Base-by-base conservation (phyloP, 2,329 filamentous ascomycete genomes). In the Colletotrichum limetticola region DNA sequence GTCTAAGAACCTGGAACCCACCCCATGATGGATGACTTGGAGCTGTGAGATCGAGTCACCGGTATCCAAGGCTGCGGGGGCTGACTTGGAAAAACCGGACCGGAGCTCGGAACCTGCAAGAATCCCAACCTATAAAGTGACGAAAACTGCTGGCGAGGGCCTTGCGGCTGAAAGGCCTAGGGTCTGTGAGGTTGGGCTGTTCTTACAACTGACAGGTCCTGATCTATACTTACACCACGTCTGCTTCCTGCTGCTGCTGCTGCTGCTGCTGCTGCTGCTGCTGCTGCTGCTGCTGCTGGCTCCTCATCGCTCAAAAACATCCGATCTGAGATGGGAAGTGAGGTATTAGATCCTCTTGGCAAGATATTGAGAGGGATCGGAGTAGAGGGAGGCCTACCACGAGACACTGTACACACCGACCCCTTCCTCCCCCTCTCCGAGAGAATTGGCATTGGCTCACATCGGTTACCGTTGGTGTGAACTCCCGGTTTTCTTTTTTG, bases 301-400 rank as follows among this genome's bases (percentile, higher is more conserved):
- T 22, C 28, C 64, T 69, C 59, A 57, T 72, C 57, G 60, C 46
- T 65, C 66, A 65, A 30, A 24, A 26, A 63, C 66, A 32, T 32
- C 56, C 35, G 46, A 52, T 65, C 32, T 53, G 9, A 35, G 26
- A 61, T 49, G 53, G 19, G 49, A n/a, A 16, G 22, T 16, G 8
- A 26, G n/a, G 30, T n/a, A 32, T 22, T 49, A 42, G 37, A 19
- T 42, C 42, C 19, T 22, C 42, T 63, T 35, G 60, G 28, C 32
- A 14, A 35, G 19, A 26, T 53, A 16, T 42, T 22, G 49, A 28
- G 49, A 56, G 49, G 49, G 49, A 55, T 30, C 11, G 30, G 22
- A 16, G 37, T 49, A 56, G 22, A 37, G 32, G 30, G 28, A 59
- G 42, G n/a, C 30, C 24, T 42, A 24, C 42, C 42, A 63, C 26